Base-by-base conservation (phyloP, 1,284 basidiomycete species). In the Boletus smithii region DNA sequence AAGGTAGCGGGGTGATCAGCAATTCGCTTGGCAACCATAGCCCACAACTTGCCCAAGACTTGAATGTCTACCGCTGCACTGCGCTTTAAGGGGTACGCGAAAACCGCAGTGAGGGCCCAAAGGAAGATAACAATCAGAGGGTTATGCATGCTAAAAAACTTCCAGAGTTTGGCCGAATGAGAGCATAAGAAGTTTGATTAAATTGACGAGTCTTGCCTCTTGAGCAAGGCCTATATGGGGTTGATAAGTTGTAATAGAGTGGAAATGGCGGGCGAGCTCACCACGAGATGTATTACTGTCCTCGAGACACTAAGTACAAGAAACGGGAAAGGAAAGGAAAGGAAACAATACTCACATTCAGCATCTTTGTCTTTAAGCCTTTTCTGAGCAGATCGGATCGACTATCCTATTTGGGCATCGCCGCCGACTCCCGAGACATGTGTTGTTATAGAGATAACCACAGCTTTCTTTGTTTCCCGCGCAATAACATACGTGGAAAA, bases 31-130 rank as follows among this genome's bases (percentile, higher is more conserved):
- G 16, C 11, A 24, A 32, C 5, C n/a, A 29, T n/a, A 32, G 16
- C 8, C 8, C 7, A 44, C 22, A 13, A 48, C 50, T 13, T 42
- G 53, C 53, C 42, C 43, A 54, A 63, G 59, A 58, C 30, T 45
- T 40, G 17, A 16, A 52, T 34, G n/a, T 55, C 38, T 32, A 30
- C 7, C 5, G 37, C 13, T 37, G 38, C 18, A 8, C 2, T 36
- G 16, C 6, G 48, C 40, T 36, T 32, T 14, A 42, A 24, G 3
- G 48, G 53, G 22, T 46, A 37, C 7, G 53, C 40, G 20, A 47
- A 35, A 27, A 45, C 37, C 17, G 18, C 26, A 44, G 20, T 5
- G 8, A 47, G 23, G 8, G n/a, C 16, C 41, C 27, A 45, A 26
- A 51, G 6, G 26, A 43, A 40, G 31, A 37, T 2, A 20, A 24